Evolutionary conservation across 2,329 filamentous ascomycete genomes (phyloP), one percentile per base, ranked within the genome.

Genomic region (Xylaria arbuscula): DNA sequence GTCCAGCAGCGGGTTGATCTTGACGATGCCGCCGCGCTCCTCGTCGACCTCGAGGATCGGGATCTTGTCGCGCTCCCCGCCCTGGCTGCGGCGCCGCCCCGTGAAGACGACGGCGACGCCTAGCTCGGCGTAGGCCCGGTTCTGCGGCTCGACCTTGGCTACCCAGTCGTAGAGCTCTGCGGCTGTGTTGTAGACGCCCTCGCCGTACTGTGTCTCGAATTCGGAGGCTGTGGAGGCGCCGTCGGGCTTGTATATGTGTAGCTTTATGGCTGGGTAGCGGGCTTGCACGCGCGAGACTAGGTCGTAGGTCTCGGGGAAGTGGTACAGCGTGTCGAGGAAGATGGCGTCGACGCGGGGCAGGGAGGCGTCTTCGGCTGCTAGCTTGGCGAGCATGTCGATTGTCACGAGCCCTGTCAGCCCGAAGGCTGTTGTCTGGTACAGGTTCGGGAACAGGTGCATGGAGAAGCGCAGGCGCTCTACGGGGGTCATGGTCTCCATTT

Each of bases 1-100:
- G 83, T 94, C 93, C 78, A 94, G 94, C 72, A 99, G 85, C 13
- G 96, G 96, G 86, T 98, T 99, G 88, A 99, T 92, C 87, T 99
- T 99, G 86, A 98, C 89, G 72, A 98, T 87, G 62, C 93, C 93
- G 34, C 92, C 93, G 34, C 92, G 89, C 80, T 97, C 95, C 69
- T 89, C 87, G 79, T 98, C 94, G 32, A 98, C 84, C 81, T 99
- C 96, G 76, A 99, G 88, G 78, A 99, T 93, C 78, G 94, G 92
- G 72, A 99, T 90, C 77, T 92, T 90, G 72, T 94, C 94, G 68
- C 96, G 92, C 84, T 96, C 93, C 72, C 94, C 95, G 70, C 96
- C 96, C 82, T 99, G 96, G 71, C 93, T 97, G 73, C 93, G 90
- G 70, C 96, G 89, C 67, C 96, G 93, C 62, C 96, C 96, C 54